Percentiles rank a stretch among this genome's conserved stretches.
phyloP scores from a whole-genome alignment of 345 rosid genomes.

The Eucalyptus regnans region DNA sequence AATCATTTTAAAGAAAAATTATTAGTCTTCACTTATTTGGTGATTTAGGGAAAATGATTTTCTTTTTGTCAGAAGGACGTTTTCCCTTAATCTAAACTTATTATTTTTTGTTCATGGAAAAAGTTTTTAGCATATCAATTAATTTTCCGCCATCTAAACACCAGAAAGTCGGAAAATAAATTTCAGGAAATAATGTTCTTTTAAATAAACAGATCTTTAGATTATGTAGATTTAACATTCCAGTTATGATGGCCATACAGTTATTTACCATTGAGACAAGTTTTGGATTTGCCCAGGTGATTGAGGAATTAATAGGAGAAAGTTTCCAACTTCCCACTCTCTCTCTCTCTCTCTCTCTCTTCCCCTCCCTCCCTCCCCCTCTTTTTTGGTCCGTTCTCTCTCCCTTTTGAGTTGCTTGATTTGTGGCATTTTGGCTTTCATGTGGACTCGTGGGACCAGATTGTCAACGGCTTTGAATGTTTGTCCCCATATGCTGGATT shows the following conservation, averaged over 20 bases:
- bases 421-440: background rate
- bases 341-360: background rate
- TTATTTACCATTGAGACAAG: background rate
- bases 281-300: background rate
- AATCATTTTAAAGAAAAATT: too few species aligned
- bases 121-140: background rate
- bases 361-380: background rate
- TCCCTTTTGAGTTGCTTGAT: background rate
- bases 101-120: too few species aligned
- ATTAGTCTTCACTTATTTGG: too few species aligned
- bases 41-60: too few species aligned
- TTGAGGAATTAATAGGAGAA: background rate
- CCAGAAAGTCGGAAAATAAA: background rate
- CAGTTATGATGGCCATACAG: background rate
- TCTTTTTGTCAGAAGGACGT: background rate
- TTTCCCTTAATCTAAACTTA: background rate
- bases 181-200: background rate
- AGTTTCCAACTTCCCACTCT: background rate
- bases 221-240: background rate
- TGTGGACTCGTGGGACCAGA: constrained; percentile 1
- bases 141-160: background rate
- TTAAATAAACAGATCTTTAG: background rate
- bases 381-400: too few species aligned
- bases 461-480: background rate
- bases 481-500: background rate